Base-by-base conservation (phyloP, 1,284 basidiomycete species). In the Cryptococcus sp. region DNA sequence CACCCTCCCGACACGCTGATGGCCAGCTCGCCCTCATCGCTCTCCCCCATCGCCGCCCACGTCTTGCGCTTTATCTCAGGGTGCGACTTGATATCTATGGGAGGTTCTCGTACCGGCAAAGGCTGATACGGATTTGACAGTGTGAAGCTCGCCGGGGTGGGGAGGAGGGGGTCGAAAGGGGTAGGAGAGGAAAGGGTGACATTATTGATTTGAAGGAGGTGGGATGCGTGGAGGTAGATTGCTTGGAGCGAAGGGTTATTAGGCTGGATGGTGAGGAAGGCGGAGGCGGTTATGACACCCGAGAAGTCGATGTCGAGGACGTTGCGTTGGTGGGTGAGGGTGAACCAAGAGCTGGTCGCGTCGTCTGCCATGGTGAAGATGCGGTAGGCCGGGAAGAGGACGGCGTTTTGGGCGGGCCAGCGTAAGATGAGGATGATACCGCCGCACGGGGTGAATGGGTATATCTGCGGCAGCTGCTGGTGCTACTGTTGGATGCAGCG, bases 51-150 rank as follows among this genome's bases (percentile, higher is more conserved):
- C 0, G 93, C 89, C 0, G 91, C 85, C 79, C 92, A 98, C 35
- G 96, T 77, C 78, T 87, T 89, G 53, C 95, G 84, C 81, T 97
- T 98, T 60, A 96, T 82, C 73, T 97, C 95, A 7, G 92, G 90
- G 77, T 97, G 93, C 43, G 85, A 83, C 68, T 93, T 90, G 56
- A 90, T 87, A 69, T 97, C 91, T 61, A 85, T 83, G 0, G 69
- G 67, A 2, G 67, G 67, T 21, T 72, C 69, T 18, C 71, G 62
- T 0, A 57, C 53, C 0, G 72, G 69, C 0, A 74, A 56, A 8
- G 67, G 64, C 39, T 72, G 69, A 44, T 73, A 71, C 4, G 88
- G 81, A 57, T 89, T 86, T 24, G 77, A 84, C 56, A 88, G 81
- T 44, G 80, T 82, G 62, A 91, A 81, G 55, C 84, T 85, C 23